A percentile compares a stretch with the other conserved stretches of the same genome.
Evolutionary conservation across 2,329 filamentous ascomycete species (phyloP).

Genomic region (Cladosporium cucumerinum): DNA sequence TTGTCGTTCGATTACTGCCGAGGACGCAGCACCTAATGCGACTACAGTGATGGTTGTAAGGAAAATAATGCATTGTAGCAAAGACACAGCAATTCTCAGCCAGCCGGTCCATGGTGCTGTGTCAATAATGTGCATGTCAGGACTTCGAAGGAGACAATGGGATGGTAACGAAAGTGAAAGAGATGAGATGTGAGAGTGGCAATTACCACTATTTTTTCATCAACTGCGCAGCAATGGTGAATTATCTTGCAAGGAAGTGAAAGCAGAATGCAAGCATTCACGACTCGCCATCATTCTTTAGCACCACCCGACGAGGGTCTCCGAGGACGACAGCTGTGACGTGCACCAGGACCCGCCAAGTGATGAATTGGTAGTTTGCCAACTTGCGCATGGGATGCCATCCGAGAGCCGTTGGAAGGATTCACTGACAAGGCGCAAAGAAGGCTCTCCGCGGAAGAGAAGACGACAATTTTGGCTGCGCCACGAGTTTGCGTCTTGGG

Average conservation of each 20-base stretch:
- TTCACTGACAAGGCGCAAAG: neutral
- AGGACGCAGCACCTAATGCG: slow-evolving; percentile 10
- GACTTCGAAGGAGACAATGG: neutral
- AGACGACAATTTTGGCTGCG: neutral
- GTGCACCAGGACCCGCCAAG: neutral
- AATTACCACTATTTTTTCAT: neutral
- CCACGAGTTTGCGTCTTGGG: neutral
- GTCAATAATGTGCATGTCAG: slow-evolving; percentile 21
- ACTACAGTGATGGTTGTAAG: slow-evolving; percentile 19
- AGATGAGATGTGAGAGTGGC: neutral
- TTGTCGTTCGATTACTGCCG: neutral
- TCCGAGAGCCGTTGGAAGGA: neutral
- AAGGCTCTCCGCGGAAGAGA: neutral
- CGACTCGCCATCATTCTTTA: neutral
- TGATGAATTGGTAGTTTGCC: neutral
- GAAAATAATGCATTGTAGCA: slow-evolving; percentile 17
- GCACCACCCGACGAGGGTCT: neutral
- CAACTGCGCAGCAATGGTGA: neutral
- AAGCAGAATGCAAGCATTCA: neutral
- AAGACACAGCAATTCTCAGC: slow-evolving; percentile 19
- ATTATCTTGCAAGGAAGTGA: neutral
- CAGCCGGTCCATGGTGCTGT: slow-evolving; percentile 24
- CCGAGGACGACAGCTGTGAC: neutral
- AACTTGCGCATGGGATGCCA: neutral
- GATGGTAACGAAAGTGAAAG: neutral